These are phyloP conservation scores for Silene vulgaris DNA, from an alignment of 179 eudicot genomes.

Conservation along the genomic window DNA sequence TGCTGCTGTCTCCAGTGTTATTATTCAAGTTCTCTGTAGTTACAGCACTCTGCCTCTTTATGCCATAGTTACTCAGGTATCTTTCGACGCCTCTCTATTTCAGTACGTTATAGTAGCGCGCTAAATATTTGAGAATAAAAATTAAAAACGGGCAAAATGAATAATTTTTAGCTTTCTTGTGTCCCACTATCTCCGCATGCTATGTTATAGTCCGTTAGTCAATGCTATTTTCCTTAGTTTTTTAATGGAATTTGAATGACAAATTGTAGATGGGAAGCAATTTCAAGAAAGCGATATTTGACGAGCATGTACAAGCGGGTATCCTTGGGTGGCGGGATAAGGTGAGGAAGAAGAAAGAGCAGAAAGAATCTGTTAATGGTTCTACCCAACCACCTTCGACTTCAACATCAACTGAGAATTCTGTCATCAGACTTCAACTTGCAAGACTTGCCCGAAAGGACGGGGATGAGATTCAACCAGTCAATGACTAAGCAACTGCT, in stretches of 20 bases:
- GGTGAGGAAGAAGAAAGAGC: slow-evolving; percentile 47
- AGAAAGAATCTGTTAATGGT: slow-evolving; percentile 25
- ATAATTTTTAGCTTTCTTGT: no score
- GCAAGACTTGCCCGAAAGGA: slow-evolving; percentile 22
- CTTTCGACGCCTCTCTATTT: background rate
- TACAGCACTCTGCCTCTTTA: slow-evolving; percentile 97
- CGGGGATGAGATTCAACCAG: slow-evolving; percentile 24
- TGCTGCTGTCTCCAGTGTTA: slow-evolving; percentile 39
- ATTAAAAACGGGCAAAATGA: no score
- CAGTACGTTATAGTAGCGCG: no score
- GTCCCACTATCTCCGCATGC: no score
- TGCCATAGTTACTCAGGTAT: slow-evolving; percentile 93
- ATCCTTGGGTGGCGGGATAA: slow-evolving; percentile 74
- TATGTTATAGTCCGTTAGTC: background rate
- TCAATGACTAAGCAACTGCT: background rate
- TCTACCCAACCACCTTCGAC: slow-evolving; percentile 24
- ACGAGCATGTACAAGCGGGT: slow-evolving; percentile 71
- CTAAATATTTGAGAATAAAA: no score
- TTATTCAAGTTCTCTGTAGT: slow-evolving; percentile 85
- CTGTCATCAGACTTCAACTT: slow-evolving; percentile 30
- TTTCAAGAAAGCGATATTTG: slow-evolving; percentile 81
- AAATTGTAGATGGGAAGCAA: slow-evolving; percentile 71
- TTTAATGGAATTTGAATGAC: background rate
- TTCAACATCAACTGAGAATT: slow-evolving; percentile 26
- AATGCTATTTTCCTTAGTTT: background rate